A percentile compares a stretch with the other conserved stretches of the same genome.
These are phyloP conservation scores for Schoenoplectus tabernaemontani DNA, from an alignment of 202 grass and related monocot genomes.

Conservation along the genomic window DNA sequence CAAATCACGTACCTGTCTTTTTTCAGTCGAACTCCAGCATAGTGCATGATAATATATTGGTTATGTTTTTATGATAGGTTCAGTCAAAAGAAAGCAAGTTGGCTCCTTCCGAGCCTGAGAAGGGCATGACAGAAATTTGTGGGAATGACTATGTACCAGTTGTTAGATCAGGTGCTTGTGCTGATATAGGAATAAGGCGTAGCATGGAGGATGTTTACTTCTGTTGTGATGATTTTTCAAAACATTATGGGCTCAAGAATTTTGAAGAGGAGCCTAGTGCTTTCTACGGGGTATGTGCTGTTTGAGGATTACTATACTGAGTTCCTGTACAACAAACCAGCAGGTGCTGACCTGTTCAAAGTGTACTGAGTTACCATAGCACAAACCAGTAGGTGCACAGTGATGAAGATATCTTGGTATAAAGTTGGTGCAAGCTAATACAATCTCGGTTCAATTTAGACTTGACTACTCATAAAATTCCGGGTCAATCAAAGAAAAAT, in stretches of 20 bases:
- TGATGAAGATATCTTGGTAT: neutral
- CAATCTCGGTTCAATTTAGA: neutral
- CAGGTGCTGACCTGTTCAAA: neutral
- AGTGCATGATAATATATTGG: conserved; percentile 10
- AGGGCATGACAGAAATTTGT: conserved; percentile 28
- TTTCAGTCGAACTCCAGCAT: neutral
- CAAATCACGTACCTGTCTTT: neutral
- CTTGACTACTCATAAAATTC: neutral
- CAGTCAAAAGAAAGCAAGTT: conserved; percentile 35
- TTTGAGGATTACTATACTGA: neutral
- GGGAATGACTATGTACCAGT: conserved; percentile 49
- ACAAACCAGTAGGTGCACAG: too few species aligned
- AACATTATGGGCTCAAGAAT: conserved; percentile 48
- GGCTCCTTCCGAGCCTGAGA: conserved; percentile 31
- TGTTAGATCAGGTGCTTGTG: conserved; percentile 72
- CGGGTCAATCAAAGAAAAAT: neutral
- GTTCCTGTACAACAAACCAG: neutral
- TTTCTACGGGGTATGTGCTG: conserved; percentile 74
- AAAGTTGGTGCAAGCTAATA: conserved; percentile 7
- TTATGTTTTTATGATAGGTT: conserved; percentile 31
- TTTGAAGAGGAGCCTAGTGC: conserved; percentile 54
- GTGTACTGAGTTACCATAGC: too few species aligned
- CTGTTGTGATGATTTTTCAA: conserved; percentile 61
- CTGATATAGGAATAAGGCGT: conserved; percentile 59
- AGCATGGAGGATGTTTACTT: conserved; percentile 85